Conservation (phyloP, 228 moss, liverwort and hornwort species). For the Sphagnum fallax region DNA sequence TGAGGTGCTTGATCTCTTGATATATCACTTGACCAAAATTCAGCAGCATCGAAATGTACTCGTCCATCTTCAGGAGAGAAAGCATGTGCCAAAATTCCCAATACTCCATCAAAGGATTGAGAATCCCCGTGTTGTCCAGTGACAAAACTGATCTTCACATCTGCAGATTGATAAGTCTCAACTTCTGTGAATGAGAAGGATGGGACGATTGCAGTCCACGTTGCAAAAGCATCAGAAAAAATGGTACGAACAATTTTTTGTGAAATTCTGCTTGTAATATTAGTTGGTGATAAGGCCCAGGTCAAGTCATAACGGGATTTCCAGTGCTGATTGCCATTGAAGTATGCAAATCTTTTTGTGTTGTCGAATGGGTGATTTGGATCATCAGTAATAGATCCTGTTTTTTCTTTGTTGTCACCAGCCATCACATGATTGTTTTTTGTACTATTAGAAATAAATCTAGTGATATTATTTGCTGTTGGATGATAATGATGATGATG, state of each 20-base stretch:
- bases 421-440: too few relatives aligned
- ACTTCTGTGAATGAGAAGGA: conserved; percentile 30
- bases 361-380: not conserved
- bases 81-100: conserved; percentile 53
- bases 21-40: conserved; percentile 46
- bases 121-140: conserved; percentile 46
- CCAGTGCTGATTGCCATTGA: conserved; percentile 41
- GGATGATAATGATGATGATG: too few relatives aligned
- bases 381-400: not conserved
- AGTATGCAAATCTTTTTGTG: conserved; percentile 32
- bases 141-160: conserved; percentile 50
- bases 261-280: conserved; percentile 30
- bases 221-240: conserved; percentile 31
- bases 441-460: too few relatives aligned
- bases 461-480: too few relatives aligned
- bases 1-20: conserved; percentile 25
- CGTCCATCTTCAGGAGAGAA: conserved; percentile 57
- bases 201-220: conserved; percentile 31
- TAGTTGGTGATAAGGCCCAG: conserved; percentile 36
- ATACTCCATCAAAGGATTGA: conserved; percentile 47
- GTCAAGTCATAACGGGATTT: conserved; percentile 38
- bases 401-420: not conserved
- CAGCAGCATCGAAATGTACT: conserved; percentile 48
- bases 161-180: conserved; percentile 25
- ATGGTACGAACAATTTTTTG: conserved; percentile 29